Evolutionary conservation across 495 filamentous ascomycete species (phyloP), one percentile per base, ranked within the genome.

Genomic region (Aspergillus indologenus): DNA sequence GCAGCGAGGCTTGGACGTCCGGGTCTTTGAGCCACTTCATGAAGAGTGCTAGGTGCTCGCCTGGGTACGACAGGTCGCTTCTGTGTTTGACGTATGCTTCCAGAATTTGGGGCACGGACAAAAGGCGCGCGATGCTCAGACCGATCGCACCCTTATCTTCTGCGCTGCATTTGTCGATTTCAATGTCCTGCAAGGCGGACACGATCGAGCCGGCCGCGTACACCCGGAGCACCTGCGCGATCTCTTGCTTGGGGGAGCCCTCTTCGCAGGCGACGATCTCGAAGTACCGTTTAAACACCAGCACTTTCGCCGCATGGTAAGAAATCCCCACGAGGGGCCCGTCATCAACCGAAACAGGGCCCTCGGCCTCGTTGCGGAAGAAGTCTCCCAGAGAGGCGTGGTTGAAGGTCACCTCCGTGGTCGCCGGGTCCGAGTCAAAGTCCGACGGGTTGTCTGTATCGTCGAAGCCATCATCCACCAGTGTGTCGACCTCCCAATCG

Each of bases 311-410:
- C 17, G 58, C 54, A 11, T 50, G 29, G 26, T 63, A 57, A 15
- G 63, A 44, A 0, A 70, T 53, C 1, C 67, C 67, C 15, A 70
- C 51, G 0, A 59, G 24, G 29, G 62, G 18, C 3, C 22, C 61
- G 2, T 54, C 56, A 22, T 52, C 54, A 17, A 43, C 58, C 17
- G 63, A 49, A 0, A 65, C 54, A 52, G 63, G 58, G 29, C 57
- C 58, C 42, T 65, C 61, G 14, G 17, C 43, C 44, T 69, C 54
- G 47, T 68, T 60, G n/a, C 67, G 64, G 50, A 74, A 66, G 57
- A 70, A 74, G 23, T 72, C 65, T n/a, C 68, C 58, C 14, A 74
- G 63, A 18, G 65, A 72, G 2, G 69, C 59, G 54, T 76, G 73
- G 54, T 57, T 68, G 50, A 76, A 71, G 9, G 66, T 65, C 11